phyloP scores from a whole-genome alignment of 2,329 filamentous ascomycete species.

The Lasiodiplodia gonubiensis region DNA sequence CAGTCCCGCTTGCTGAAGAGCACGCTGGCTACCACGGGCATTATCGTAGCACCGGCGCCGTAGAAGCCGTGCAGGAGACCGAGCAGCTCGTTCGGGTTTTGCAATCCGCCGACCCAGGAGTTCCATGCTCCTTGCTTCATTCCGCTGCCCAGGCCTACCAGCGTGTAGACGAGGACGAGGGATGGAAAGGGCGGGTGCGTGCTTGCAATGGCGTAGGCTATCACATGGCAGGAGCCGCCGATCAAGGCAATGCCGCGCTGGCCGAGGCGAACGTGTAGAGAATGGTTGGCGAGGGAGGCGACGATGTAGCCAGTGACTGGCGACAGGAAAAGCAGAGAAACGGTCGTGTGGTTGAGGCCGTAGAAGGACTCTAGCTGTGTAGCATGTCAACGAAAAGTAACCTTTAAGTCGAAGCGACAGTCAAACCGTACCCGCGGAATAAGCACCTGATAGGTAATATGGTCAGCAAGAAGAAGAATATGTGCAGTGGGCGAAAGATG shows the following conservation, averaged over 20 bases:
- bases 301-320: slow-evolving; percentile 63
- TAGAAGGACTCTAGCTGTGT: slow-evolving; percentile 67
- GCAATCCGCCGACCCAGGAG: slow-evolving; percentile 72
- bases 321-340: slow-evolving; percentile 70
- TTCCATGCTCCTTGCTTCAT: slow-evolving; percentile 68
- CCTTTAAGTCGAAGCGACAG: too few relatives aligned
- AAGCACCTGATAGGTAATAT: slow-evolving; percentile 40
- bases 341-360: slow-evolving; percentile 63
- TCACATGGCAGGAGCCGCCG: slow-evolving; percentile 65
- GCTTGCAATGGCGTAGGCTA: slow-evolving; percentile 68
- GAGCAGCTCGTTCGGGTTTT: slow-evolving; percentile 73
- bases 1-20: slow-evolving; percentile 69
- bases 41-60: slow-evolving; percentile 71
- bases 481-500: background rate
- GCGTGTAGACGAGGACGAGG: slow-evolving; percentile 67
- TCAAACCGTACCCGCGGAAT: slow-evolving; percentile 53
- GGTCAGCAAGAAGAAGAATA: background rate
- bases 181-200: slow-evolving; percentile 73
- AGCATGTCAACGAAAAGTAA: background rate
- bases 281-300: slow-evolving; percentile 47
- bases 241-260: slow-evolving; percentile 74
- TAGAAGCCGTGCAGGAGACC: slow-evolving; percentile 76
- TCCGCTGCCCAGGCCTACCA: slow-evolving; percentile 74
- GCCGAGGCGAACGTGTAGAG: slow-evolving; percentile 58
- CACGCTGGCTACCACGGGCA: slow-evolving; percentile 72